A percentile compares a stretch with the other conserved stretches of the same genome.
These are phyloP conservation scores for Xenosphaeropsis pyriputrescens DNA, from an alignment of 2,329 filamentous ascomycete genomes.

Conservation along the genomic window DNA sequence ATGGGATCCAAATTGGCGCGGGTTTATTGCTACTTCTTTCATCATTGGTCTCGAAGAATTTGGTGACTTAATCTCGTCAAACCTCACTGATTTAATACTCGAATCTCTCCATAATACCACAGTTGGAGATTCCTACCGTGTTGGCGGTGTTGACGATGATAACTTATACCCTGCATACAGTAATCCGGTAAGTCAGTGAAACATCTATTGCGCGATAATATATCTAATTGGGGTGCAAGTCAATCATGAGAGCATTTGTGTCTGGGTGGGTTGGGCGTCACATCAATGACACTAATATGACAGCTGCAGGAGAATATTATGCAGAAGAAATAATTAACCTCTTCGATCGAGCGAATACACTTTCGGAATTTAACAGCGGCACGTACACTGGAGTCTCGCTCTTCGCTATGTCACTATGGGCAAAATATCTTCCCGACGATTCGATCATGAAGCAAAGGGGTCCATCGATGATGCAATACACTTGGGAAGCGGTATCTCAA, in stretches of 20 bases:
- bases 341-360: slow-evolving; percentile 36
- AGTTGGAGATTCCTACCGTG: slow-evolving; percentile 44
- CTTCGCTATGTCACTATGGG: slow-evolving; percentile 41
- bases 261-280: slow-evolving; percentile 41
- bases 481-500: slow-evolving; percentile 33
- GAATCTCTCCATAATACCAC: slow-evolving; percentile 38
- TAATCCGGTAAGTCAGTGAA: slow-evolving; percentile 28
- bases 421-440: slow-evolving; percentile 38
- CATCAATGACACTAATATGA: slow-evolving; percentile 42
- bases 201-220: no score
- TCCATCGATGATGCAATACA: slow-evolving; percentile 32
- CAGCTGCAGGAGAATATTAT: slow-evolving; percentile 36
- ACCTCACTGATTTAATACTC: slow-evolving; percentile 28
- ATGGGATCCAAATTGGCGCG: slow-evolving; percentile 52
- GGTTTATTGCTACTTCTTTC: slow-evolving; percentile 44
- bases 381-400: slow-evolving; percentile 50
- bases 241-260: slow-evolving; percentile 46
- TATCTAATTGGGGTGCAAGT: slow-evolving; percentile 2
- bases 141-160: slow-evolving; percentile 42
- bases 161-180: slow-evolving; percentile 49
- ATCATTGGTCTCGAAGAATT: slow-evolving; percentile 46
- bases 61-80: slow-evolving; percentile 25
- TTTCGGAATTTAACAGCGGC: slow-evolving; percentile 38
- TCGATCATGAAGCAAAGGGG: slow-evolving; percentile 38
- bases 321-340: slow-evolving; percentile 39